Evolutionary conservation across 2,329 filamentous ascomycete genomes (phyloP), one percentile per base, ranked within the genome.

Genomic region (Neurospora sp.): DNA sequence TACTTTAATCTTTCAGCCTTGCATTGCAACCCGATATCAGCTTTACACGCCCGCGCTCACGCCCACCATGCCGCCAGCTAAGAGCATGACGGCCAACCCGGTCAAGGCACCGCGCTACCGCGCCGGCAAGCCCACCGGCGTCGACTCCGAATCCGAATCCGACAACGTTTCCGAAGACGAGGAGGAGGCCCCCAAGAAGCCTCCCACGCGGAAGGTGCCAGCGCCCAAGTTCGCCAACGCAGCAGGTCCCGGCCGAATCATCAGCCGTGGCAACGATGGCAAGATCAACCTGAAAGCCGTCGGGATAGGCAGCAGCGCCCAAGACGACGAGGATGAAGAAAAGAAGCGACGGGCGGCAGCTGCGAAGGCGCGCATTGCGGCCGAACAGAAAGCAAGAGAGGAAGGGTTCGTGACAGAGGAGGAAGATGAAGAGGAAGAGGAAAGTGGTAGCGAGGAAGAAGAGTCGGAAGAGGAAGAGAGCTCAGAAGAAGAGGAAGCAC

Each of bases 61-160:
- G 42, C 8, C 71, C 73, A 76, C 66, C 40, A 88, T 87, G 86
- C 90, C 91, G 72, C 88, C 90, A 13, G 46, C 46, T 52, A 93
- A 92, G 79, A 91, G 92, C 77, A 97, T 98, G 92, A 98, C 95
- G 73, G 93, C 94, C 73, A 97, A 97, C 78, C 93, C 93, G 3
- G 82, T 90, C 71, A 90, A 89, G 78, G 92, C 93, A 33, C 88
- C 90, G 74, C 91, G 96, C 70, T 91, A 97, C 77, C 90, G 93
- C 71, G 91, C 95, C 17, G 95, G 96, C 74, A 98, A 97, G 80
- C 84, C 90, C 17, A 82, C 85, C 2, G 86, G 83, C 8, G 85
- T 83, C 71, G 84, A 83, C 74, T 82, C 81, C 77, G 84, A 85
- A 70, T 80, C 81, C 66, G 81, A 67, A 36, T 73, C 73, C 19